Evolutionary conservation across 2,329 filamentous ascomycete species (phyloP).

Genomic region (Sclerotiophoma versabilis): DNA sequence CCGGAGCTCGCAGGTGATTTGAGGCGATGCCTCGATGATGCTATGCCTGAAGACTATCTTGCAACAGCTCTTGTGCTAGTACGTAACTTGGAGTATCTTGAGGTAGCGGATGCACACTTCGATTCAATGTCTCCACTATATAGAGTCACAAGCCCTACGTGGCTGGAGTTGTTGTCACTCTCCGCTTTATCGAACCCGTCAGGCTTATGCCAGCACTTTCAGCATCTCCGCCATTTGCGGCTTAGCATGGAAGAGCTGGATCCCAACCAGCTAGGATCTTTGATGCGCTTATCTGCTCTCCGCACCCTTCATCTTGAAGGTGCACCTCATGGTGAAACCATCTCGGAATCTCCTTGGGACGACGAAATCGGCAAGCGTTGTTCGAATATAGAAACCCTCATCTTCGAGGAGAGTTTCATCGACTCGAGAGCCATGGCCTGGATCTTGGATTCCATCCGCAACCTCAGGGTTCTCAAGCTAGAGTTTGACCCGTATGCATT

Average conservation of each 20-base stretch:
- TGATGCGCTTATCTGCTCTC: not conserved
- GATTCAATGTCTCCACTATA: not conserved
- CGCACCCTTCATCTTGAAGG: not conserved
- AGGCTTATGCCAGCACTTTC: not conserved
- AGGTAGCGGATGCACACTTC: conserved; percentile 4
- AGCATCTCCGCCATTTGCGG: not conserved
- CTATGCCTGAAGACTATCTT: not conserved
- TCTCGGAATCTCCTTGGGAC: not conserved
- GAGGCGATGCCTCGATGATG: not conserved
- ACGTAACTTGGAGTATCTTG: conserved; percentile 5
- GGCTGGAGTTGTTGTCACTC: not conserved
- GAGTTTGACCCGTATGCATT: not conserved
- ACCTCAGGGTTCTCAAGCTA: not conserved
- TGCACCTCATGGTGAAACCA: not conserved
- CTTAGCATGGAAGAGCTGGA: not conserved
- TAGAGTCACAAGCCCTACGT: not conserved
- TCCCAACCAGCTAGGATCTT: not conserved
- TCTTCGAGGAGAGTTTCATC: not conserved
- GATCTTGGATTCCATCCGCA: not conserved
- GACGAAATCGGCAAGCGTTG: not conserved
- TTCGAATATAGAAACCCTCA: not conserved
- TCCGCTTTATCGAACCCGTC: not conserved
- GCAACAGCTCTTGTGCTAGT: conserved; percentile 4
- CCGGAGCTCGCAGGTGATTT: not conserved
- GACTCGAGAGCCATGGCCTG: not conserved